Evolutionary conservation across 83 land plant genomes (phyloP), one percentile per base, ranked within the genome.

Genomic region (Picea engelmannii): DNA sequence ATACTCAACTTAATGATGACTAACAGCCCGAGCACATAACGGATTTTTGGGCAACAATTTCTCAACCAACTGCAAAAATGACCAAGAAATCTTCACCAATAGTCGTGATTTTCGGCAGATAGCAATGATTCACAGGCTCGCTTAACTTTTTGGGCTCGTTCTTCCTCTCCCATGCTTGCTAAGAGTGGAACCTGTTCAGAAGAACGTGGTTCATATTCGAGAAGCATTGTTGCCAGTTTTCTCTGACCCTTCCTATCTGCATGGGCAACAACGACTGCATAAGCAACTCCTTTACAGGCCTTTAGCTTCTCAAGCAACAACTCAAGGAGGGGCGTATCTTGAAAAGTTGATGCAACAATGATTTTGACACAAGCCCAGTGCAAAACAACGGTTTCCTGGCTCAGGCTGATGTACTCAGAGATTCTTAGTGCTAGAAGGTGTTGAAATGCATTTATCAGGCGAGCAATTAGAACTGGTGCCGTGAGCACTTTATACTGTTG

Each of bases 291-390:
- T 86, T 93, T 93, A 85, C 99, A 96, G 42, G 87, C 42, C 85
- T 88, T 94, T 70, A 98, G 90, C 99, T 96, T 98, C 24, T 96
- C 96, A 84, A 98, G 90, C 62, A 98, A 66, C 76, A 91, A 80
- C 66, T 94, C 97, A 62, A 96, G 92, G 12, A 98, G 93, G 67
- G 76, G 25, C 27, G 81, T 81, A 87, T 98, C 99, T 59, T 90
- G 91, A 78, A 95, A 82, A 58, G 91, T 85, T 58, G 82, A 75
- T 63, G 99, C 93, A 79, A 90, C 88, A 27, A 90, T 88, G 83
- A 98, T 93, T 85, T 96, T 96, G 4, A 92, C 80, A 80, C 99
- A 94, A 40, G 98, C 97, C 99, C 99, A 98, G 66, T 98, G 96
- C 89, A 96, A 88, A 40, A 96, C 87, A 78, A 98, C 99, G 82